phyloP scores from a whole-genome alignment of 805 yeast genomes.

The Babjeviella inositovora region DNA sequence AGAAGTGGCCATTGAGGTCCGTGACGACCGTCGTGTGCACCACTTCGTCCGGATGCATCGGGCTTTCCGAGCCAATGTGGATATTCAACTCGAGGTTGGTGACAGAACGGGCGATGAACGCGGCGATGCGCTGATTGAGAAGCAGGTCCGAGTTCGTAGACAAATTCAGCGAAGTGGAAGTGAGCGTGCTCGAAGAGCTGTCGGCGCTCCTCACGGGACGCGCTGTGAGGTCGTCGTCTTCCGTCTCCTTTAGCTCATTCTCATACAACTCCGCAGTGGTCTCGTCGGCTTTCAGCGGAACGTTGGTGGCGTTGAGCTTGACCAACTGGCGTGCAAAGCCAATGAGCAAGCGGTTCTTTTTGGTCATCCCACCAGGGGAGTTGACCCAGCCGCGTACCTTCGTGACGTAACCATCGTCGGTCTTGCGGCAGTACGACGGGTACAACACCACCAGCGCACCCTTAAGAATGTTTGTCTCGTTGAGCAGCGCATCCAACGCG shows the following conservation, averaged over 20 bases:
- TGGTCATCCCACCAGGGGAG: constrained; percentile 51
- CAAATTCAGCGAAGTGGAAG: constrained; percentile 2
- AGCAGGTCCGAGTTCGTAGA: constrained; percentile 19
- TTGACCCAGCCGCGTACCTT: constrained; percentile 58
- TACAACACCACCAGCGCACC: constrained; percentile 26
- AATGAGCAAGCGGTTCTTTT: constrained; percentile 56
- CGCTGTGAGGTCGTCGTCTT: constrained; percentile 4
- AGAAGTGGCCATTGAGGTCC: constrained; percentile 56
- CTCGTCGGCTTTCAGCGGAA: constrained; percentile 4
- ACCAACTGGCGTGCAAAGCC: constrained; percentile 57
- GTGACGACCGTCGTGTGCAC: constrained; percentile 21
- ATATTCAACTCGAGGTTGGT: constrained; percentile 38
- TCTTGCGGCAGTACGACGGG: constrained; percentile 33
- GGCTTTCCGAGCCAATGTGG: constrained; percentile 33
- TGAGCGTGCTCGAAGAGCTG: constrained; percentile 4
- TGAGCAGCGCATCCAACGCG: too few species aligned
- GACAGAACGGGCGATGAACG: constrained; percentile 54
- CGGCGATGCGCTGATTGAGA: constrained; percentile 48
- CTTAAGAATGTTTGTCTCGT: too few species aligned
- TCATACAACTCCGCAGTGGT: constrained; percentile 16
- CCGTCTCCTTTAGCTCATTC: constrained; percentile 12
- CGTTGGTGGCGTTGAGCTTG: constrained; percentile 8
- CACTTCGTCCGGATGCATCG: constrained; percentile 10
- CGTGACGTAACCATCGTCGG: constrained; percentile 22
- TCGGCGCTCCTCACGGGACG: too few species aligned